Base-by-base conservation (phyloP, 805 yeast genomes). In the Wickerhamomyces bovis region DNA sequence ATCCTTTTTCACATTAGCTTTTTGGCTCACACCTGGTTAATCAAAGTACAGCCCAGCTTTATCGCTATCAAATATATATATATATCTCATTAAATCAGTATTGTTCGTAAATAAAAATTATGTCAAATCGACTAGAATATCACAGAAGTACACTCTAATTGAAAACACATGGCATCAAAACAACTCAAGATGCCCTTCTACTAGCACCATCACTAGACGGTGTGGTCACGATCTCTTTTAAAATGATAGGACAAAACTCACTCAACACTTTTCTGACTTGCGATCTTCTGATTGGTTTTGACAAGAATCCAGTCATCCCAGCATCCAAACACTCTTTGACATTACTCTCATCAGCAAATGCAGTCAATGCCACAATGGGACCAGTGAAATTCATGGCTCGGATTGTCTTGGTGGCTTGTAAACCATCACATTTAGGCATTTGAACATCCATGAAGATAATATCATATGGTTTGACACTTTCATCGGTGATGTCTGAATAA, bases 401-500 rank as follows among this genome's bases (percentile, higher is more conserved):
- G 31, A 92, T 84, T 58, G 76, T 72, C 50, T 71, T 78, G 0
- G 98, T 89, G 0, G 97, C 96, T 22, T 80, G 71, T 26, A 90
- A 68, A 3, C 99, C 99, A 62, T 92, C 97, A 54, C 89, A 73
- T 57, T 80, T 83, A 5, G 98, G 98, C 98, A 90, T 92, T 66
- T 92, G 97, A 44, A 92, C 95, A 65, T 92, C 99, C 99, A 92
- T 92, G 61, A 92, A 87, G 2, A 94, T 79, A 45, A 92, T 66
- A 61, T 88, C 92, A 62, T 73, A 89, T 15, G 62, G 57, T 10
- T 69, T 69, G 15, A 65, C 65, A 2, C 64, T 28, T 19, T 33
- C 10, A 31, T 33, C 16, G 20, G n/a, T 11, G 26, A 23, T 4
- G 8, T 39, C n/a, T 10, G 31, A 30, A n/a, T 33, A 19, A 15